A percentile compares a stretch with the other conserved stretches of the same genome.
Conservation (phyloP, 2,329 filamentous ascomycete genomes). For the Hypoxylon sp. region DNA sequence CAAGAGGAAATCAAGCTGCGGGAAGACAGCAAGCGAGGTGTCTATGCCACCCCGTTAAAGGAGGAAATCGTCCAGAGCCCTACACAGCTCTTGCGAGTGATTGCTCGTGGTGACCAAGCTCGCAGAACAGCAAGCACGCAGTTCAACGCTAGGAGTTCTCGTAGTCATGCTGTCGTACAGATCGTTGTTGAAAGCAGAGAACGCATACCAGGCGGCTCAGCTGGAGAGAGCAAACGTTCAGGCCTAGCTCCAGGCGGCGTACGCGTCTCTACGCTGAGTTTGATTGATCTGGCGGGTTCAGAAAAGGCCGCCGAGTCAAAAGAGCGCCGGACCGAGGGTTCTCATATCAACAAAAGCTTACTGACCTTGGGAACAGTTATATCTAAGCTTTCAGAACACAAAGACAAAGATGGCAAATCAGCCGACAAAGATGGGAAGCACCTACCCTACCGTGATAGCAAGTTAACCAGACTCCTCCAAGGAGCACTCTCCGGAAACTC, state of each 20-base stretch:
- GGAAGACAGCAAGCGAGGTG: conserved; percentile 94
- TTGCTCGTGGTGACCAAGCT: conserved; percentile 92
- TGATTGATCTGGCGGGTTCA: conserved; percentile 96
- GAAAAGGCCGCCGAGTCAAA: conserved; percentile 97
- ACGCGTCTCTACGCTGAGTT: conserved; percentile 90
- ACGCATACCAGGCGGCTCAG: conserved; percentile 71
- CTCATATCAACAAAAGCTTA: conserved; percentile 98
- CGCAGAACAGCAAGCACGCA: conserved; percentile 93
- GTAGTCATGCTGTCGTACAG: conserved; percentile 97
- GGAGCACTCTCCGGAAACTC: conserved; percentile 93
- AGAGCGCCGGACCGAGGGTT: conserved; percentile 91
- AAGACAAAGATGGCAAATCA: conserved; percentile 81
- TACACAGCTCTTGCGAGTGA: conserved; percentile 92
- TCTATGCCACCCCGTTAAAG: conserved; percentile 95
- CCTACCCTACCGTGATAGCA: conserved; percentile 96
- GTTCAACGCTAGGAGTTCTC: conserved; percentile 95
- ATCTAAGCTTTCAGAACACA: conserved; percentile 87
- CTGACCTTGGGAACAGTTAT: conserved; percentile 96
- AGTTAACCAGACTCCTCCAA: conserved; percentile 92
- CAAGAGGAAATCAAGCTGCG: conserved; percentile 97
- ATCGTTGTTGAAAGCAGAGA: conserved; percentile 98
- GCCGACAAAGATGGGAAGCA: conserved; percentile 89
- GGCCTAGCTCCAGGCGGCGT: conserved; percentile 86
- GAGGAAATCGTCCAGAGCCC: conserved; percentile 99
- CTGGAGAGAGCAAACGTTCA: conserved; percentile 73